Evolutionary conservation across 1,284 basidiomycete genomes (phyloP), one percentile per base, ranked within the genome.

Genomic region (Trichosporon sp.): DNA sequence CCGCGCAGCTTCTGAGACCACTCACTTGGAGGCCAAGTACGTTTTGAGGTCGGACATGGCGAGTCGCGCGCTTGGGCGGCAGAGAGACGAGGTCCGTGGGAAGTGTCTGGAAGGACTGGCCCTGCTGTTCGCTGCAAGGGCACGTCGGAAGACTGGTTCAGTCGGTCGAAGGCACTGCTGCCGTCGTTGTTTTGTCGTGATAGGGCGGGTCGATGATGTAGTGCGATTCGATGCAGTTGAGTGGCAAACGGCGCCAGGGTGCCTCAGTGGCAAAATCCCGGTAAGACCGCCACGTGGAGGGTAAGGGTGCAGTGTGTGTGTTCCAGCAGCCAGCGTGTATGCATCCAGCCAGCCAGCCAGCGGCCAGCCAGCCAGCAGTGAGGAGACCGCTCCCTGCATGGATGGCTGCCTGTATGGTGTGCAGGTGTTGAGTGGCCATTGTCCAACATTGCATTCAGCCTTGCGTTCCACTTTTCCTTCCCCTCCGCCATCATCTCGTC

Each of bases 1-100:
- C 10, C 7, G 4, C 21, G 16, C 11, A n/a, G 26, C 11, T 10
- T 5, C 35, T 5, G 1, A 2, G 31, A 37, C 6, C 6, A 77
- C 81, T 70, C 67, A 83, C 83, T 86, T 86, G 38, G 84, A 75
- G 1, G 87, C 87, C 10, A 88, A 78, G 77, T 87, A 87, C 7
- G 85, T 82, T 78, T 87, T 85, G 38, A 87, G 80, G 72, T 85
- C 82, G 46, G 78, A 75, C 83, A 84, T 82, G 65, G 19, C 76
- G 74, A 68, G 21, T 6, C 5, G 19, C 4, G 16, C 16, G 51
- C 51, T 19, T 54, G n/a, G 6, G 5, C 14, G n/a, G 4, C 51
- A 54, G 19, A 11, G 2, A 11, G 11, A 10, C n/a, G 19, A 6
- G 10, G 51, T 54, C 51, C n/a, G 51, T 11, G 51, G 26, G 16